These are phyloP conservation scores for Eutrema salsugineum DNA, from an alignment of 441 rosid species.

Conservation along the genomic window DNA sequence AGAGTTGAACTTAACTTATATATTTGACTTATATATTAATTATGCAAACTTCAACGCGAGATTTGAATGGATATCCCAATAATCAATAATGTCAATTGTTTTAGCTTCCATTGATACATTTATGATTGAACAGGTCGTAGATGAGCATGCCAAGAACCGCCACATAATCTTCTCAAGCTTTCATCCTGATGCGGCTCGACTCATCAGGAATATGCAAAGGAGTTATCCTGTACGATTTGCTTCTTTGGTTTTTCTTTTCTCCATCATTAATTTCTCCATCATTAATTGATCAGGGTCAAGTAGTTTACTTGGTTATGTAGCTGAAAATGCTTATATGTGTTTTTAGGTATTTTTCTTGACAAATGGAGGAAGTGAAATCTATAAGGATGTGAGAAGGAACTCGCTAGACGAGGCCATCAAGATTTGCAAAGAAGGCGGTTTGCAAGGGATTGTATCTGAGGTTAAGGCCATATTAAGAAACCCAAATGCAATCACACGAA, in stretches of 20 bases:
- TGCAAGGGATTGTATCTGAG: constrained; percentile 65
- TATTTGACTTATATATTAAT: no score
- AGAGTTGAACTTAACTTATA: no score
- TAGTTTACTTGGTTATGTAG: background rate
- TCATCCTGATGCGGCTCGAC: constrained; percentile 55
- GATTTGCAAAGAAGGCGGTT: constrained; percentile 40
- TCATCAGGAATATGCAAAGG: constrained; percentile 44
- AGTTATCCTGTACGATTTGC: constrained; percentile 42
- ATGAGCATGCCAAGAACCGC: constrained; percentile 36
- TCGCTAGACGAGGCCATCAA: constrained; percentile 62
- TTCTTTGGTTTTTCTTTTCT: background rate
- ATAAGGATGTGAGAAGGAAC: constrained; percentile 46
- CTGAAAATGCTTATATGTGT: background rate
- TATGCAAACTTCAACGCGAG: no score
- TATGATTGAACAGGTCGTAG: constrained; percentile 34
- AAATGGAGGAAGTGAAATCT: constrained; percentile 54
- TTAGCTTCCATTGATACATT: background rate
- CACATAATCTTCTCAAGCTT: constrained; percentile 52
- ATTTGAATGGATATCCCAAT: no score
- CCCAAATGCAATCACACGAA: constrained; percentile 36
- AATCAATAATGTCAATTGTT: background rate
- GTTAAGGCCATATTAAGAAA: constrained; percentile 49
- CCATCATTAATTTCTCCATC: no score
- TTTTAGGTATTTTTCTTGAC: constrained; percentile 62
- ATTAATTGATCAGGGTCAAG: background rate